A percentile compares a stretch with the other conserved stretches of the same genome.
These are phyloP conservation scores for Ambrosia artemisiifolia DNA, from an alignment of 129 eudicot genomes.

Conservation along the genomic window DNA sequence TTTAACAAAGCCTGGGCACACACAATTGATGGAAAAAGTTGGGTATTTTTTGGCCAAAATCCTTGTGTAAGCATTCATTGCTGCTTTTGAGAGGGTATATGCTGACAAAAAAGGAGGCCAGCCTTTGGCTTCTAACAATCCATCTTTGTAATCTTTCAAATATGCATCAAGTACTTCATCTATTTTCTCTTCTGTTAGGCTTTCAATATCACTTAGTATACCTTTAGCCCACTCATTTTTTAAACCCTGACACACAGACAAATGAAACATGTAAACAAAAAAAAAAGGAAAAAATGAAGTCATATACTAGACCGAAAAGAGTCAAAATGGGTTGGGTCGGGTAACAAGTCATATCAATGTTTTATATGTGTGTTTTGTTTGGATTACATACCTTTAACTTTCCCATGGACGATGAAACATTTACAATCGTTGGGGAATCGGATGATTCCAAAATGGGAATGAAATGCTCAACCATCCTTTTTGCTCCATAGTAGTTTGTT, in stretches of 20 bases:
- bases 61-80: conserved; percentile 61
- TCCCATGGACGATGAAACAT: conserved; percentile 58
- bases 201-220: conserved; percentile 30
- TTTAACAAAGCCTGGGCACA: conserved; percentile 59
- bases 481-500: conserved; percentile 60
- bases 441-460: conserved; percentile 54
- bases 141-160: conserved; percentile 42
- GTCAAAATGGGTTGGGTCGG: background rate
- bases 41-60: conserved; percentile 58
- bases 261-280: background rate
- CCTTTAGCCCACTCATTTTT: conserved; percentile 39
- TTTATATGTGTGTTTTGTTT: background rate
- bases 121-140: conserved; percentile 26
- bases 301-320: background rate
- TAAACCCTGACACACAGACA: conserved; percentile 26
- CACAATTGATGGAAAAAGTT: conserved; percentile 39
- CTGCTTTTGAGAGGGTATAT: conserved; percentile 51
- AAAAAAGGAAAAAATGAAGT: background rate
- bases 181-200: conserved; percentile 47
- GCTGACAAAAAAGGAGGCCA: conserved; percentile 39
- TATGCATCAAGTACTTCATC: conserved; percentile 42
- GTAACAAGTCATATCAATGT: background rate
- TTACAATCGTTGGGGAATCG: conserved; percentile 70
- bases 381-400: conserved; percentile 45
- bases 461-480: conserved; percentile 50